Base-by-base conservation (phyloP, 1,139 yeast genomes). In the Zygotorulaspora mrakii region DNA sequence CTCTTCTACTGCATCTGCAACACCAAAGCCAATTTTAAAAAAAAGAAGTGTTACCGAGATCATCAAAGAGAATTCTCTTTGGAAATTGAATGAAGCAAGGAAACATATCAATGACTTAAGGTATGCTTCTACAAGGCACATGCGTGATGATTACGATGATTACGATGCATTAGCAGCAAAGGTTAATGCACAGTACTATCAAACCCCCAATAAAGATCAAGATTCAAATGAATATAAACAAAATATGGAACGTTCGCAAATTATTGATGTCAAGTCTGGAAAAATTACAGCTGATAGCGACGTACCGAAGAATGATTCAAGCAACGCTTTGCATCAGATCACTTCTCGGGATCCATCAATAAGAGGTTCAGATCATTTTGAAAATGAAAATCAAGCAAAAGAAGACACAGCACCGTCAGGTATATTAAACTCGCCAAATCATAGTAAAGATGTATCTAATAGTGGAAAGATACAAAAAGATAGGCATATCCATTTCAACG, bases 401-500 rank as follows among this genome's bases (percentile, higher is more conserved):
- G 28, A 24, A 16, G 25, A 21, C 25, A 10, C 22, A 22, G 34
- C 35, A 20, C 25, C 45, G 14, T 37, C 47, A 23, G 46, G 50
- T 16, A 49, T 51, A 22, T 39, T 49, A 23, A 46, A 50, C 9
- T 35, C 49, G 9, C 37, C 49, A 17, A 39, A 35, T 11, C 32
- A 45, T 11, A 43, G 38, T 31, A 39, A 33, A 25, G 28, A 43
- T 36, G 43, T n/a, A n/a, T n/a, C n/a, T n/a, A n/a, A n/a, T n/a
- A n/a, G n/a, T n/a, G n/a, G 28, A 13, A 22, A 39, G n/a, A 33
- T 42, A 14, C 31, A 38, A 22, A 52, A 45, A 23, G 46, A 48
- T 34, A 56, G 91, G 47, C 91, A 75, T 50, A 88, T 89, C 43
- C 97, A 88, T 65, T 91, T 91, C 65, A 89, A 83, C 58, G 94